Base-by-base conservation (phyloP, 306 rosid species). In the Fragaria iinumae region DNA sequence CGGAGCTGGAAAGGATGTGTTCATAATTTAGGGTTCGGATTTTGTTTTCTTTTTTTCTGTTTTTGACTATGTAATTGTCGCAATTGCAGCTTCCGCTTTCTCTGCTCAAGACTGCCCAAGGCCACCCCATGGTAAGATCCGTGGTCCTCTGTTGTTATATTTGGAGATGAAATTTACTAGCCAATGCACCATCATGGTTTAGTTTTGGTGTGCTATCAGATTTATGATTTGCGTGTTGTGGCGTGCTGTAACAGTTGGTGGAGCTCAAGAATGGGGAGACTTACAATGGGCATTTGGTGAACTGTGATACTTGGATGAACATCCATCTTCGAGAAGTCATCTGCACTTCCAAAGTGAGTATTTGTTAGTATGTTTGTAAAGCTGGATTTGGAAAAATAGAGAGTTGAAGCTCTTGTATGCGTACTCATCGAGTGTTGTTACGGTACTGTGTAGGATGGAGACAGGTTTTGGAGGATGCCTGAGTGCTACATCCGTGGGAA, bases 301-400 rank as follows among this genome's bases (percentile, higher is more conserved):
- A 95, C 67, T 95, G 99, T 67, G 99, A 95, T 77, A 92, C 99
- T 68, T 95, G 99, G 99, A 95, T 95, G 99, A 95, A 95, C 83
- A 95, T 95, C 68, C 99, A 95, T 88, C 97, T 95, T 76, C 87
- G 99, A 76, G 99, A 95, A 89, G 99, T 95, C 71, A 95, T 95
- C 27, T 95, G 99, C 60, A 95, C 99, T 38, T 95, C 99, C 47
- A 95, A 95, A 77, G 99, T 95, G 85, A 81, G 47, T 52, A 60
- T 75, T 82, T 41, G 12, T 1, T 29, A 38, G 57, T 55, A 5
- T 43, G 0, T 44, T 12, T 25, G 45, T 56, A 18, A 1, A 32
- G 50, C 27, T 57, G 52, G 55, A n/a, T 73, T 67, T 74, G 47
- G n/a, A 1, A 18, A 20, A 2, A 32, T 32, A 14, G 67, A 8